These are phyloP conservation scores for Backusella luteola DNA, from an alignment of 192 early-diverging fungal genomes.

Conservation along the genomic window DNA sequence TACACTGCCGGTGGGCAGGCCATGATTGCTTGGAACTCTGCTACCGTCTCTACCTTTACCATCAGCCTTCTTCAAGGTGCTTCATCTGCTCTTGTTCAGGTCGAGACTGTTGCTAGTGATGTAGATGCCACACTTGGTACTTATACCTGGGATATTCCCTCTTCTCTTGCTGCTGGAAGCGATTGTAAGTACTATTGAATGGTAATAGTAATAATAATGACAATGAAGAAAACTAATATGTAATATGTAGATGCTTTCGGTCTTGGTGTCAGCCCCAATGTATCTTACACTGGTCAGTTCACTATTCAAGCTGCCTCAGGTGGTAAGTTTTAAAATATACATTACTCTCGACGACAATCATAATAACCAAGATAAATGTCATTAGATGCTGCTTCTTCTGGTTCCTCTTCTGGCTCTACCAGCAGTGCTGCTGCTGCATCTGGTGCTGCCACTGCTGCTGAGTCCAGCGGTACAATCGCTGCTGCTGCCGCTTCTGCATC, in stretches of 20 bases:
- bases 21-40: constrained; percentile 26
- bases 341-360: background rate
- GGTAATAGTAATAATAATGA: background rate
- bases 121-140: constrained; percentile 17
- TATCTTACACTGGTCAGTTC: constrained; percentile 34
- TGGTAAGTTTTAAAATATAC: background rate
- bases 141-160: constrained; percentile 35
- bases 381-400: background rate
- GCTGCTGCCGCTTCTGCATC: constrained; percentile 7
- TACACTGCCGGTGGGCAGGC: constrained; percentile 30
- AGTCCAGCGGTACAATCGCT: background rate
- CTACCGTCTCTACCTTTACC: constrained; percentile 20
- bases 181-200: constrained; percentile 5
- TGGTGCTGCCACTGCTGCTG: background rate
- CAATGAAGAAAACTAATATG: background rate
- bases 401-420: background rate
- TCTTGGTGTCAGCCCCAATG: constrained; percentile 32
- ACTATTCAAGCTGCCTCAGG: constrained; percentile 24
- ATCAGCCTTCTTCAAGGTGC: constrained; percentile 29
- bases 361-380: background rate
- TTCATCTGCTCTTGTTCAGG: constrained; percentile 24
- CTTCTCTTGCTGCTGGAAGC: constrained; percentile 24
- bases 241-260: constrained; percentile 23
- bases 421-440: background rate
- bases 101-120: constrained; percentile 27